Evolutionary conservation across 2,329 filamentous ascomycete genomes (phyloP), one percentile per base, ranked within the genome.

Genomic region (Xylariaceae sp.): DNA sequence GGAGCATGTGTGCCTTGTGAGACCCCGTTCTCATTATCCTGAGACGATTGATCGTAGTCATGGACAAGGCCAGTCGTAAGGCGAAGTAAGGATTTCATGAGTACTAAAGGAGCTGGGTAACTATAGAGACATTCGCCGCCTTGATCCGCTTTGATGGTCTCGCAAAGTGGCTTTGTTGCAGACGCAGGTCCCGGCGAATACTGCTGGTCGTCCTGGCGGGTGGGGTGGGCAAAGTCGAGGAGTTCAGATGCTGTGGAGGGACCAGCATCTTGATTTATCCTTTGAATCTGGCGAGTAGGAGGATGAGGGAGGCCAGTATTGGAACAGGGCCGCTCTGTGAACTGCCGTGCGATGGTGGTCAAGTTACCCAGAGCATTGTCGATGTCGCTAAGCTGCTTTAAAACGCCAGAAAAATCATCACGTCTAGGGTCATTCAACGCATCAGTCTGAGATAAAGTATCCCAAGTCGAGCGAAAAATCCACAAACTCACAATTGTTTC

Each of bases 371-470:
- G 27, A 21, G 46, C 49, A 14, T 47, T 32, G 21, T 45, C 52
- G 21, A 56, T 44, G 14, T 50, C 52, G 19, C 48, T 42, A n/a
- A 56, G 48, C 19, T 46, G 49, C 17, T 52, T 49, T 10, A 52
- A 17, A 14, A 55, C 48, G 14, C 43, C 46, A 14, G 48, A 52
- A 36, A 56, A 57, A 35, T 55, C 53, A 35, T 55, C 45, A n/a
- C 52, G 46, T 19, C 55, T 53, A n/a, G n/a, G 41, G 37, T 5
- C 4, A 41, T 29, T 38, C 14, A 34, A 42, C 19, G 19, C n/a
- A n/a, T 11, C 22, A 36, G 33, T 41, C 19, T 16, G n/a, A n/a
- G n/a, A n/a, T n/a, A n/a, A n/a, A n/a, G n/a, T n/a, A n/a, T n/a
- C n/a, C n/a, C n/a, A n/a, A n/a, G 11, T 40, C 19, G 7, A 20